These are phyloP conservation scores for Thalassiosira ordinaria DNA, from an alignment of 352 stramenopile species.

Conservation along the genomic window DNA sequence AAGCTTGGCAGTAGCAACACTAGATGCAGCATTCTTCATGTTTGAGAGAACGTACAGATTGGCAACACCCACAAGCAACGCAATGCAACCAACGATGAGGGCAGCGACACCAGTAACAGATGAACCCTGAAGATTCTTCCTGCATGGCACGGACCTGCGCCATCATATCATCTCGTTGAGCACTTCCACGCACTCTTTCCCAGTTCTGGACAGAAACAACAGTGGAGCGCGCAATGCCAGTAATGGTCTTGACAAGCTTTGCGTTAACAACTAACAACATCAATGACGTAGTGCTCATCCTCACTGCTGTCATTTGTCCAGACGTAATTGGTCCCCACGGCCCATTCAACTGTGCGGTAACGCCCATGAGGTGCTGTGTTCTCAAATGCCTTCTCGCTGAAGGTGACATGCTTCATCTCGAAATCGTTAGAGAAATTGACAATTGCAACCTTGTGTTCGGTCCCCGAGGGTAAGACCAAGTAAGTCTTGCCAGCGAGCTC, in stretches of 20 bases:
- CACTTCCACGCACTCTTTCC: constrained; percentile 1
- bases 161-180: constrained; percentile 13
- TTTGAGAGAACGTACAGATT: constrained; percentile 13
- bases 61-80: neutral
- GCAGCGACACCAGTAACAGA: neutral
- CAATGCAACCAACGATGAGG: constrained; percentile 5
- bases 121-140: neutral
- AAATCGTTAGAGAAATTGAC: constrained; percentile 29
- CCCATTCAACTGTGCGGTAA: constrained; percentile 49
- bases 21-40: neutral
- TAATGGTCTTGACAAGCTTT: constrained; percentile 37
- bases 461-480: constrained; percentile 37
- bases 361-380: constrained; percentile 13
- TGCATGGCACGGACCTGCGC: constrained; percentile 10
- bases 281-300: constrained; percentile 50
- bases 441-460: constrained; percentile 44
- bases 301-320: constrained; percentile 34
- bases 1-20: neutral
- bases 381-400: constrained; percentile 15
- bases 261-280: constrained; percentile 10
- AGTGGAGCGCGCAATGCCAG: neutral
- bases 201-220: constrained; percentile 23
- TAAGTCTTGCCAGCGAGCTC: constrained; percentile 8
- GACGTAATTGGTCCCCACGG: constrained; percentile 47
- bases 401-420: constrained; percentile 14